Percentiles rank a stretch among this genome's conserved stretches.
Conservation (phyloP, 495 filamentous ascomycete species). For the Podospora anserina region DNA sequence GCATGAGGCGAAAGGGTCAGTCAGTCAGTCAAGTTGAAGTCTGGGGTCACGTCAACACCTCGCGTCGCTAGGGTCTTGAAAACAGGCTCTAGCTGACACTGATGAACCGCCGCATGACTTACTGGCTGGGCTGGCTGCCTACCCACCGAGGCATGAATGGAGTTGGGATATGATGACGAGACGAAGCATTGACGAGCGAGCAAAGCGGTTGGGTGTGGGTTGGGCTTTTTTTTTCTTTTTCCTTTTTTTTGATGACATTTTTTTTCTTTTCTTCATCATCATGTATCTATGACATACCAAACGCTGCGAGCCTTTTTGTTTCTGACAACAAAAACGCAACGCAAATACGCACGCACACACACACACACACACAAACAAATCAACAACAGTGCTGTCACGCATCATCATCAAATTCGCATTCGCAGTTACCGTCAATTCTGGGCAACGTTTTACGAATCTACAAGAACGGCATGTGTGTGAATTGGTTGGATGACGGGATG, state of each 20-base stretch:
- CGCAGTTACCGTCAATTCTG: background rate
- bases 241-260: slow-evolving; percentile 4
- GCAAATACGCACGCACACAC: background rate
- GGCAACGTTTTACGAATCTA: background rate
- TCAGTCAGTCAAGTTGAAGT: background rate
- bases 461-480: background rate
- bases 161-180: background rate
- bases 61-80: background rate
- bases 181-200: background rate
- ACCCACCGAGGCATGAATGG: background rate
- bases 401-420: background rate
- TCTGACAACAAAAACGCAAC: too few species aligned
- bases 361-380: slow-evolving; percentile 2
- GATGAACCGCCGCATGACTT: slow-evolving; percentile 2
- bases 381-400: background rate
- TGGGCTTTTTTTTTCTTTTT: slow-evolving; percentile 20
- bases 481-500: background rate
- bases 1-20: background rate
- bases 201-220: background rate
- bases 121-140: slow-evolving; percentile 3
- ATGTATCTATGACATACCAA: background rate
- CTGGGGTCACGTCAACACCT: background rate
- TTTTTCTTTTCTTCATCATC: background rate
- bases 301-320: background rate
- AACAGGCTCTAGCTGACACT: background rate